Evolutionary conservation across 495 filamentous ascomycete genomes (phyloP), one percentile per base, ranked within the genome.

Genomic region (Aspergillus cavernicola): DNA sequence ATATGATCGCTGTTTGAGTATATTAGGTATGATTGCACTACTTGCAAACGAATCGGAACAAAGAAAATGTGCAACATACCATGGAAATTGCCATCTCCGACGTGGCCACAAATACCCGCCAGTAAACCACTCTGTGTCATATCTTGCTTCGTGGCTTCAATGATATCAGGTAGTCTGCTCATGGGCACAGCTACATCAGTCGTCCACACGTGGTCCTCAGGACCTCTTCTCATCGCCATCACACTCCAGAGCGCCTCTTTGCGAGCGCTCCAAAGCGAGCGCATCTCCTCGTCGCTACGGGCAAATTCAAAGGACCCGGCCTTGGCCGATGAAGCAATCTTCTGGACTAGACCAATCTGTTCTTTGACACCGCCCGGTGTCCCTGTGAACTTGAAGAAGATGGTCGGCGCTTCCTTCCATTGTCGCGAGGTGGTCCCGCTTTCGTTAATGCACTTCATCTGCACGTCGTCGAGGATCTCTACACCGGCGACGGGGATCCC

Each of bases 111-210:
- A 45, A 85, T 86, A 24, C 73, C 75, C 11, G 79, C 83, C 44
- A 82, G 60, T 16, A 86, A 56, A 1, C 78, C 80, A 48, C 76
- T 80, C 57, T 73, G 65, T 26, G 66, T 71, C 63, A 86, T 77
- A 48, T 84, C 78, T 23, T 74, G 64, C 55, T 85, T 83, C 3
- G 81, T 84, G 26, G 74, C 73, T 50, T 86, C 83, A 32, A 86
- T 83, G 43, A 86, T 84, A 37, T 79, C 72, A n/a, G 83, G 73
- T 48, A 86, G 55, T 50, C 68, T 69, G 57, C 76, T 81, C 60
- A 86, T 85, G 6, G 83, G 83, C 0, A 86, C 83, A 0, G 83
- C 83, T 7, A 85, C 83, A 64, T 86, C 83, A 3, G 83, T 85
- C 9, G 82, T 83, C 80, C 83, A 83, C 39, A 86, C 82, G 19